A percentile compares a stretch with the other conserved stretches of the same genome.
phyloP scores from a whole-genome alignment of 2,329 filamentous ascomycete species.

The Cyclaneusma minus region DNA sequence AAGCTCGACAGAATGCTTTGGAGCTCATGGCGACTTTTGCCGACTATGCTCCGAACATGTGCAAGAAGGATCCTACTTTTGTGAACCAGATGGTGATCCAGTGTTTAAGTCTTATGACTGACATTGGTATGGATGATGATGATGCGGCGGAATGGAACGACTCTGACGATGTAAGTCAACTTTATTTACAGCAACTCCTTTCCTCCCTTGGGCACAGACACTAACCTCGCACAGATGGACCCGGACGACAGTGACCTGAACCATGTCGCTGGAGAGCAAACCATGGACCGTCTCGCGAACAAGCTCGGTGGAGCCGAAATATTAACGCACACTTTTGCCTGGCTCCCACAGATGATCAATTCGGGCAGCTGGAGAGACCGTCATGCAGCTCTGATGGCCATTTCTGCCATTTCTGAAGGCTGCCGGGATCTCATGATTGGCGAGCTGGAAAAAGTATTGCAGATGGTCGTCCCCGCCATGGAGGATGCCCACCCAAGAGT shows the following conservation, averaged over 20 bases:
- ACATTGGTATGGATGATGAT: slow-evolving; percentile 86
- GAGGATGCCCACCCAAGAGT: slow-evolving; percentile 86
- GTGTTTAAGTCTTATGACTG: slow-evolving; percentile 94
- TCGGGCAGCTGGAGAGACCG: slow-evolving; percentile 89
- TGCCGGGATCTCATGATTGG: slow-evolving; percentile 92
- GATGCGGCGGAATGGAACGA: slow-evolving; percentile 88
- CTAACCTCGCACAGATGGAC: slow-evolving; percentile 48
- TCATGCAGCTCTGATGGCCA: slow-evolving; percentile 95
- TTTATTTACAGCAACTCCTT: background rate
- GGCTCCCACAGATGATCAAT: slow-evolving; percentile 95
- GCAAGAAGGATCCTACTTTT: slow-evolving; percentile 84
- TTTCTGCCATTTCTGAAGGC: slow-evolving; percentile 94
- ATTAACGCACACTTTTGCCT: slow-evolving; percentile 83
- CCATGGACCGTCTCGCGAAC: slow-evolving; percentile 94
- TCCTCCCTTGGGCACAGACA: slow-evolving; percentile 1
- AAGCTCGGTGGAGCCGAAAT: slow-evolving; percentile 93
- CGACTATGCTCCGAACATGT: slow-evolving; percentile 87
- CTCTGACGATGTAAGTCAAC: slow-evolving; percentile 63
- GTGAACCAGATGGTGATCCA: slow-evolving; percentile 96
- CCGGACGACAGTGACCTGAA: slow-evolving; percentile 93
- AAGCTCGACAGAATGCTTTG: slow-evolving; percentile 83
- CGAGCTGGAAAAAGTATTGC: slow-evolving; percentile 84
- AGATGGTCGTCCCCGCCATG: slow-evolving; percentile 84
- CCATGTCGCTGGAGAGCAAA: slow-evolving; percentile 94
- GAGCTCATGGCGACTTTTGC: slow-evolving; percentile 98